Evolutionary conservation across 1,284 basidiomycete genomes (phyloP).

Genomic region (Peniophora sp.): DNA sequence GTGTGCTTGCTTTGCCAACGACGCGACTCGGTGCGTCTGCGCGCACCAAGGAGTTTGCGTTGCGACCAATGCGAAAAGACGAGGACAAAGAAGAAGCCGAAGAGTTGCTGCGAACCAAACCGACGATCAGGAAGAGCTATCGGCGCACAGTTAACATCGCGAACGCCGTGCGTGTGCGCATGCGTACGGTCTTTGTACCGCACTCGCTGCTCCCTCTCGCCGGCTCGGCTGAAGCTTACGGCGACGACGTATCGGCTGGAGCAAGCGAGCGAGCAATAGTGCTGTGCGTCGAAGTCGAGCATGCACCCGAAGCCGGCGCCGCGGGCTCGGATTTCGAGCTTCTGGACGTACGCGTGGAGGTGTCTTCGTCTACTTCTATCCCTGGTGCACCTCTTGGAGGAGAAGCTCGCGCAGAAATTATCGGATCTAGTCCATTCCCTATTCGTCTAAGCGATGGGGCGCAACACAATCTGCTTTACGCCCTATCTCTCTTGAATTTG

Average conservation of each 20-base stretch:
- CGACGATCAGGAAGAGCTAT: slow-evolving; percentile 74
- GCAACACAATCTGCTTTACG: slow-evolving; percentile 84
- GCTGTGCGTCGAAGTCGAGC: slow-evolving; percentile 81
- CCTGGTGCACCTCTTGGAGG: slow-evolving; percentile 21
- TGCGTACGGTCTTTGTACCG: slow-evolving; percentile 84
- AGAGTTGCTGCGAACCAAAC: slow-evolving; percentile 18
- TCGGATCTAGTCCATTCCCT: slow-evolving; percentile 61
- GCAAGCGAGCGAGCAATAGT: slow-evolving; percentile 78
- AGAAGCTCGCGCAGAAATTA: slow-evolving; percentile 52
- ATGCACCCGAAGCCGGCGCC: slow-evolving; percentile 51
- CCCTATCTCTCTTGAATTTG: slow-evolving; percentile 58
- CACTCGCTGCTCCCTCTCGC: slow-evolving; percentile 52
- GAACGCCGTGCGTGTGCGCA: slow-evolving; percentile 79
- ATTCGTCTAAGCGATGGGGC: slow-evolving; percentile 59
- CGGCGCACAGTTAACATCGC: slow-evolving; percentile 71
- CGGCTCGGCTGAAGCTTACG: slow-evolving; percentile 21
- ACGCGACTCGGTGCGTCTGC: slow-evolving; percentile 56
- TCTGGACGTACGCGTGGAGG: slow-evolving; percentile 63
- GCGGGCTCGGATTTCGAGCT: slow-evolving; percentile 63
- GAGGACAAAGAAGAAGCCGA: slow-evolving; percentile 7
- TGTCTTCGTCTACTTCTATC: background rate
- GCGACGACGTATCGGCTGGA: slow-evolving; percentile 53
- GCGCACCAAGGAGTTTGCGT: slow-evolving; percentile 54
- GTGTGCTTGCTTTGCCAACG: slow-evolving; percentile 45
- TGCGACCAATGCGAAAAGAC: slow-evolving; percentile 28